A percentile compares a stretch with the other conserved stretches of the same genome.
Evolutionary conservation across 352 stramenopile species (phyloP).

Genomic region (Chrysophaeum taylorii): DNA sequence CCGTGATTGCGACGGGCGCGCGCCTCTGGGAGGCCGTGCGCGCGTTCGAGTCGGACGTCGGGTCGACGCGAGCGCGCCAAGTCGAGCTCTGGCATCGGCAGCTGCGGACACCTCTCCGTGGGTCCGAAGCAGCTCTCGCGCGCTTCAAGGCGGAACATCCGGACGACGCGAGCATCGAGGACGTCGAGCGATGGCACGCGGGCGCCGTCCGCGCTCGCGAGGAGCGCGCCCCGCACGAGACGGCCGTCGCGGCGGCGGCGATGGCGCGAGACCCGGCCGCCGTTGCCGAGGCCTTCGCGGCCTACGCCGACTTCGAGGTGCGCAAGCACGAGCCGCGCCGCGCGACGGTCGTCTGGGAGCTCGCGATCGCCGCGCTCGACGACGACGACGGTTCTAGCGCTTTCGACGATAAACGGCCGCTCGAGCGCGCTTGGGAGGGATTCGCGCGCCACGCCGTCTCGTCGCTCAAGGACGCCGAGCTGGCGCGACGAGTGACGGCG

Average conservation of each 20-base stretch:
- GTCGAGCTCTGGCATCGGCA: too few relatives aligned
- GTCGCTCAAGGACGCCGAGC: background rate
- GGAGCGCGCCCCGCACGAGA: background rate
- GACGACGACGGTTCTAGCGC: background rate
- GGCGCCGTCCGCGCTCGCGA: background rate
- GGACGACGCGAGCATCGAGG: background rate
- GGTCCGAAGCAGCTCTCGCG: too few relatives aligned
- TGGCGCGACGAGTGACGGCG: background rate
- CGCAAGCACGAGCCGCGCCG: background rate
- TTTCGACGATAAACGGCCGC: background rate
- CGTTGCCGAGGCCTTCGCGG: background rate
- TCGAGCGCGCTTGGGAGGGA: background rate
- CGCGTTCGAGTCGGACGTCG: too few relatives aligned
- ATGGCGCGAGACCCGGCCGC: background rate
- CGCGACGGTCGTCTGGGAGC: background rate
- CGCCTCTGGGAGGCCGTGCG: too few relatives aligned
- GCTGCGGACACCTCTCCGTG: too few relatives aligned
- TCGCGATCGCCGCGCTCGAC: background rate
- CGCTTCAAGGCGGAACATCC: too few relatives aligned
- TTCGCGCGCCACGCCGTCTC: background rate
- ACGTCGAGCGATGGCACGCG: background rate
- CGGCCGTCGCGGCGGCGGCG: background rate
- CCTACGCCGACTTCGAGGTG: background rate
- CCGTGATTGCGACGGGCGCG: background rate
- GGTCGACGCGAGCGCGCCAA: too few relatives aligned